A percentile compares a stretch with the other conserved stretches of the same genome.
Evolutionary conservation across 441 rosid genomes (phyloP).

Genomic region (Kokia cookei): DNA sequence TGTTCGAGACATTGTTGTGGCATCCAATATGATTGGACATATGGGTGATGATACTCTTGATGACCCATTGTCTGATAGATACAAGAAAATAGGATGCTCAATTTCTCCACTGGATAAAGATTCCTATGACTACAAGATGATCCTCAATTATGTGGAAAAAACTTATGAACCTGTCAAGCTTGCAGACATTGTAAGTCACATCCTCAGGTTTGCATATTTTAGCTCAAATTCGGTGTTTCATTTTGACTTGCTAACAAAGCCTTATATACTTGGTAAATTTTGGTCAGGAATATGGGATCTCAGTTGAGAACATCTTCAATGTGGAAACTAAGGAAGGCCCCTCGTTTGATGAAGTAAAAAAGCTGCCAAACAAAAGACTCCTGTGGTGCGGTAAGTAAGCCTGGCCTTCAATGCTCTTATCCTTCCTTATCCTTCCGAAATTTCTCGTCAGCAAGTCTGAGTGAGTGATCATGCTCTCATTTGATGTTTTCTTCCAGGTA

Average conservation of each 20-base stretch:
- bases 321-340: constrained; percentile 53
- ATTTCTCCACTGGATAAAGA: constrained; percentile 49
- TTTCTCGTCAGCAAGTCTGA: neutral
- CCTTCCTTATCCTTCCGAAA: neutral
- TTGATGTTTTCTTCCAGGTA: constrained; percentile 27
- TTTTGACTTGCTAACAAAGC: neutral
- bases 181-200: constrained; percentile 50
- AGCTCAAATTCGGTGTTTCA: neutral
- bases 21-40: constrained; percentile 69
- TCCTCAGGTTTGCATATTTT: neutral
- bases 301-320: constrained; percentile 50
- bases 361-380: constrained; percentile 59
- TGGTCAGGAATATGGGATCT: constrained; percentile 54
- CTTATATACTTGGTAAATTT: neutral
- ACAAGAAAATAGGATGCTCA: constrained; percentile 53
- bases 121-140: constrained; percentile 70
- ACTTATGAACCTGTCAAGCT: constrained; percentile 73
- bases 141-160: constrained; percentile 53
- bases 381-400: constrained; percentile 74
- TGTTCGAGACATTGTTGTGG: constrained; percentile 55
- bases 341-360: constrained; percentile 56
- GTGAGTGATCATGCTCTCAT: neutral
- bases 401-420: neutral
- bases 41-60: constrained; percentile 63
- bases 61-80: constrained; percentile 61